Conservation (phyloP, 176 grass and related monocot species). For the Musa schizocarpa region DNA sequence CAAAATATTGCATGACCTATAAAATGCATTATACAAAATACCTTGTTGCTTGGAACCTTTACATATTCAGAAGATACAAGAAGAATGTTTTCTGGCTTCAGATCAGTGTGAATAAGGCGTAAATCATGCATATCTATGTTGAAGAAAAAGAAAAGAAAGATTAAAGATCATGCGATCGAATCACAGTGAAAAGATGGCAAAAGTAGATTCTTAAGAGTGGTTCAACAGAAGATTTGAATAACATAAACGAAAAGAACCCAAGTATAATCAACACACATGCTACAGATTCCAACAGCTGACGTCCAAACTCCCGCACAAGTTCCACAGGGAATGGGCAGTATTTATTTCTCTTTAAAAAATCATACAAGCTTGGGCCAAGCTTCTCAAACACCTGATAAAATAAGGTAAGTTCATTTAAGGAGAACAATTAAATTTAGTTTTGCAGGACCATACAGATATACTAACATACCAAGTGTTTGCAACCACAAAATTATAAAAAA, state of each 20-base stretch:
- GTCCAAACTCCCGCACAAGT: constrained; percentile 99
- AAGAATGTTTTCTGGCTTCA: constrained; percentile 99
- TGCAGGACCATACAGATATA: neutral
- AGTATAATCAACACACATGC: constrained; percentile 78
- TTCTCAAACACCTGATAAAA: constrained; percentile 99
- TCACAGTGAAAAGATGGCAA: neutral
- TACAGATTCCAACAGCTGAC: constrained; percentile 99
- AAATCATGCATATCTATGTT: constrained; percentile 95
- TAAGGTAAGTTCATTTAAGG: constrained; percentile 74
- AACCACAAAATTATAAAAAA: neutral
- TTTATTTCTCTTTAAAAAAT: constrained; percentile 99
- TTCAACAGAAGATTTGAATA: constrained; percentile 37
- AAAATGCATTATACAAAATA: constrained; percentile 36
- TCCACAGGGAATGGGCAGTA: constrained; percentile 97
- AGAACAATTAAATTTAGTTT: constrained; percentile 48
- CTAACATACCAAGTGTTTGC: neutral
- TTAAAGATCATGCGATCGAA: constrained; percentile 28
- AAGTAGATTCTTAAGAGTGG: constrained; percentile 24
- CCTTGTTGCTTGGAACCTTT: constrained; percentile 76
- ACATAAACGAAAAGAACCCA: constrained; percentile 49
- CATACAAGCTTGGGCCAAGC: constrained; percentile 99
- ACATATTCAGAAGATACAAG: constrained; percentile 80
- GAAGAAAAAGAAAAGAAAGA: constrained; percentile 31
- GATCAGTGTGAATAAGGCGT: constrained; percentile 96
- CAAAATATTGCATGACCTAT: constrained; percentile 29